phyloP scores from a whole-genome alignment of 2,329 filamentous ascomycete species.

The Zelopaecilomyces penicillatus region DNA sequence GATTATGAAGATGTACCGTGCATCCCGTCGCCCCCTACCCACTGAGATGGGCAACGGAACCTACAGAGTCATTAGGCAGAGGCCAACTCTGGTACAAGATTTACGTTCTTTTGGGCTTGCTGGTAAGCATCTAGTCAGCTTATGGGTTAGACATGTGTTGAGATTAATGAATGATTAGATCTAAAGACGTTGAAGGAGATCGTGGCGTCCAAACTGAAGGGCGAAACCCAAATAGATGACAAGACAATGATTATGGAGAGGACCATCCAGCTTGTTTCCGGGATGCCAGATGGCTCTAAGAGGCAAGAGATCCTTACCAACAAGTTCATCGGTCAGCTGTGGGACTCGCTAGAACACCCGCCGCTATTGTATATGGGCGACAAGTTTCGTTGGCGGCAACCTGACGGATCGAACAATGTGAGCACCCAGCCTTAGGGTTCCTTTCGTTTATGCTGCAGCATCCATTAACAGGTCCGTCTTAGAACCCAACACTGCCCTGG shows the following conservation, averaged over 20 bases:
- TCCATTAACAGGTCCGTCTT: not conserved
- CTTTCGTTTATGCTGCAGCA: not conserved
- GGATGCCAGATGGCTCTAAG: conserved; percentile 54
- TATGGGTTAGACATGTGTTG: no score
- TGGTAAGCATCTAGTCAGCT: conserved; percentile 23
- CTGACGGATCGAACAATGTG: conserved; percentile 63
- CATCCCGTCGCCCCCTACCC: conserved; percentile 54
- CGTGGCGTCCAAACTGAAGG: conserved; percentile 53
- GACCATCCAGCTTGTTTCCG: conserved; percentile 60
- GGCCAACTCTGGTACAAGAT: conserved; percentile 47
- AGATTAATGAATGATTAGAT: conserved; percentile 34
- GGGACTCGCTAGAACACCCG: conserved; percentile 65
- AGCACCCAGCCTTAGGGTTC: conserved; percentile 12
- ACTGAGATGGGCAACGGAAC: conserved; percentile 55
- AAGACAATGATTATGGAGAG: conserved; percentile 71
- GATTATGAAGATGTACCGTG: conserved; percentile 28
- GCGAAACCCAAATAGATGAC: conserved; percentile 58
- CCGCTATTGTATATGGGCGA: conserved; percentile 57
- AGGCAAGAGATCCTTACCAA: conserved; percentile 56
- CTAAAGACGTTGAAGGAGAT: conserved; percentile 54
- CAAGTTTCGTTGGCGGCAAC: conserved; percentile 55
- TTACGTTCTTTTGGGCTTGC: conserved; percentile 44
- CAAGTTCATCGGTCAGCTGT: conserved; percentile 59
- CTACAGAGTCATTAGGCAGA: conserved; percentile 40
- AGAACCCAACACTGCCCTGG: conserved; percentile 57